Percentiles rank a stretch among this genome's conserved stretches.
Conservation (phyloP, 140 eudicot species). For the Flaveria floridana region DNA sequence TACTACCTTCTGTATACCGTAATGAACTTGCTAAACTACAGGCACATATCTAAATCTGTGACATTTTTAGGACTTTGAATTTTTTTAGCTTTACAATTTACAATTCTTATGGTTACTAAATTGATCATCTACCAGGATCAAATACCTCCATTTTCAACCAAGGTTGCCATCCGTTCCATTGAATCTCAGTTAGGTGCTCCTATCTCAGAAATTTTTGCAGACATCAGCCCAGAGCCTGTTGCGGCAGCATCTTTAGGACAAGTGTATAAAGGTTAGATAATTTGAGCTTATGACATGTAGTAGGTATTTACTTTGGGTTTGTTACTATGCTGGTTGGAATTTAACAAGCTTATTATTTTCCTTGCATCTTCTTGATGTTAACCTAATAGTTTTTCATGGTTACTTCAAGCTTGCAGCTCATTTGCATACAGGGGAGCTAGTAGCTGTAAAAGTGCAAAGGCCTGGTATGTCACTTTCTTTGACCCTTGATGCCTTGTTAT, state of each 20-base stretch:
- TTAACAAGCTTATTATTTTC: background rate
- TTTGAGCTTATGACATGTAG: conserved; percentile 3
- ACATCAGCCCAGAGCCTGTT: conserved; percentile 80
- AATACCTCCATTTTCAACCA: conserved; percentile 88
- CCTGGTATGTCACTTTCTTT: conserved; percentile 81
- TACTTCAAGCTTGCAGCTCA: conserved; percentile 89
- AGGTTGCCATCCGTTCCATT: conserved; percentile 69
- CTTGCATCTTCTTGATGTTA: background rate
- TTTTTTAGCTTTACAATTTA: background rate
- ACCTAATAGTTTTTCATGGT: conserved; percentile 29
- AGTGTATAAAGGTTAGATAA: conserved; percentile 81
- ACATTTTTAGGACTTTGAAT: background rate
- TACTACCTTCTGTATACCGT: conserved; percentile 82
- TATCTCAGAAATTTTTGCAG: conserved; percentile 68
- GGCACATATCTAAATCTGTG: conserved; percentile 40
- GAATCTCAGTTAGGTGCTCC: conserved; percentile 83
- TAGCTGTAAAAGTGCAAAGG: conserved; percentile 95
- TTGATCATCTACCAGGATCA: conserved; percentile 61
- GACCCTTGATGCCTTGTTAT: conserved; percentile 92
- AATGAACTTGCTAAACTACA: conserved; percentile 87
- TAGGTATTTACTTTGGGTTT: background rate
- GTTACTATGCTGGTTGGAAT: background rate
- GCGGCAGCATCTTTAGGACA: conserved; percentile 99
- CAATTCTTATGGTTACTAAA: conserved; percentile 1
- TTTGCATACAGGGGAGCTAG: conserved; percentile 94